Conservation (phyloP, 202 grass and related monocot genomes). For the Zoysia matrella region DNA sequence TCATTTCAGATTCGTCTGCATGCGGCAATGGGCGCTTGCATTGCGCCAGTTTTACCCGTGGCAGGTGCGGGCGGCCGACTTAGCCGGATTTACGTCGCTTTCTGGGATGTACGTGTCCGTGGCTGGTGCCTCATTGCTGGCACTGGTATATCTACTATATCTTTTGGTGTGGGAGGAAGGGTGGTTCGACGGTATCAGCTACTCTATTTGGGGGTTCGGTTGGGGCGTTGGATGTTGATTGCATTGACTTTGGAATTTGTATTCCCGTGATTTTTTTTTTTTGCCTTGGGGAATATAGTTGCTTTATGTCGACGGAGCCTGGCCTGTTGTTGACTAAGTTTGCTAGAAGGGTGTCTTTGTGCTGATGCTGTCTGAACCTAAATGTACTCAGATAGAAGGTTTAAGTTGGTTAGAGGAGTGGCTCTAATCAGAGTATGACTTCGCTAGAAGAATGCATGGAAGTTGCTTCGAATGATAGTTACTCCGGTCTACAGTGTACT, state of each 20-base stretch:
- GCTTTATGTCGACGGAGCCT: neutral
- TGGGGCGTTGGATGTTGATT: neutral
- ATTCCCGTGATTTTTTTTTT: neutral
- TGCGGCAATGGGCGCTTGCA: constrained; percentile 35
- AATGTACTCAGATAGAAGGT: neutral
- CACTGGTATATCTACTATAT: neutral
- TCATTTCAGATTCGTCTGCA: constrained; percentile 43
- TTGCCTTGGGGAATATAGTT: neutral
- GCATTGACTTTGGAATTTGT: neutral
- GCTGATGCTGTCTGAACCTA: neutral
- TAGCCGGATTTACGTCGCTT: constrained; percentile 46
- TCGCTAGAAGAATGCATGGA: too few relatives aligned
- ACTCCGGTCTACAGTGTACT: too few relatives aligned
- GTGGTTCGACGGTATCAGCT: neutral
- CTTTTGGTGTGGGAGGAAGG: neutral
- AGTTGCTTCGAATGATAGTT: too few relatives aligned
- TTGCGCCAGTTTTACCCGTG: constrained; percentile 6
- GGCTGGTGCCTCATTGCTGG: constrained; percentile 16
- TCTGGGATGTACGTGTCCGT: constrained; percentile 40
- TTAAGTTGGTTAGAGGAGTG: neutral
- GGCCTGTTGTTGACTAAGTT: neutral
- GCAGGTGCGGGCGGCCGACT: neutral
- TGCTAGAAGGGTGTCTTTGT: neutral
- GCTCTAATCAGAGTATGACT: neutral
- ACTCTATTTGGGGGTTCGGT: neutral